phyloP scores from a whole-genome alignment of 108 stramenopile genomes.

The Cyclotella cryptica region DNA sequence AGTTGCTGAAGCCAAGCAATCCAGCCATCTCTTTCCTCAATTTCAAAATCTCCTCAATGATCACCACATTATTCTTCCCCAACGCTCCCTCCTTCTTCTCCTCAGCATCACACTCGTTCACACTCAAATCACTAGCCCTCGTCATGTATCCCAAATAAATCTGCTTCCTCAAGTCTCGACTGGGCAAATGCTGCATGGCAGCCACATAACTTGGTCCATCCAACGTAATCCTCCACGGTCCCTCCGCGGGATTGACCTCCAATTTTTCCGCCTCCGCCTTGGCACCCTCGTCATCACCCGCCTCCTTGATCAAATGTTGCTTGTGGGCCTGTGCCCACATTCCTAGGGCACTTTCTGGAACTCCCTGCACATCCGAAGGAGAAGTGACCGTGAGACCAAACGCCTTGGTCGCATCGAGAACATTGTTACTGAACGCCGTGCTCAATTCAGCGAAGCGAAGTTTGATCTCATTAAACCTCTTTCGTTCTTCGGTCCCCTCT shows the following conservation, averaged over 20 bases:
- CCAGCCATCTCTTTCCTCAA: constrained; percentile 84
- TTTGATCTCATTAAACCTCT: constrained; percentile 95
- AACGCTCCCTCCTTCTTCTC: constrained; percentile 28
- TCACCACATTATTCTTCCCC: constrained; percentile 89
- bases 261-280: constrained; percentile 53
- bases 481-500: constrained; percentile 79
- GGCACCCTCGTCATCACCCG: constrained; percentile 47
- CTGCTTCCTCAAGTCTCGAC: constrained; percentile 87
- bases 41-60: constrained; percentile 91
- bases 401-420: constrained; percentile 96
- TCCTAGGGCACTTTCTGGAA: constrained; percentile 90
- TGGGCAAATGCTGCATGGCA: constrained; percentile 90
- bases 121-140: constrained; percentile 78
- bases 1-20: constrained; percentile 91
- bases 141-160: constrained; percentile 91
- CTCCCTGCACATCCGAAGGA: constrained; percentile 79
- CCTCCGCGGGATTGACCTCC: constrained; percentile 79
- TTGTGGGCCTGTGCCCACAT: constrained; percentile 88
- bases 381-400: constrained; percentile 83
- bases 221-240: constrained; percentile 95
- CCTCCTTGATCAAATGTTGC: constrained; percentile 53
- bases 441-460: constrained; percentile 85
- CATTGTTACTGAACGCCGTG: constrained; percentile 95
- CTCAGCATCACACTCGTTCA: constrained; percentile 2
- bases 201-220: constrained; percentile 96